phyloP scores from a whole-genome alignment of 192 early-diverging fungal genomes.

The Umbelopsis sp. region DNA sequence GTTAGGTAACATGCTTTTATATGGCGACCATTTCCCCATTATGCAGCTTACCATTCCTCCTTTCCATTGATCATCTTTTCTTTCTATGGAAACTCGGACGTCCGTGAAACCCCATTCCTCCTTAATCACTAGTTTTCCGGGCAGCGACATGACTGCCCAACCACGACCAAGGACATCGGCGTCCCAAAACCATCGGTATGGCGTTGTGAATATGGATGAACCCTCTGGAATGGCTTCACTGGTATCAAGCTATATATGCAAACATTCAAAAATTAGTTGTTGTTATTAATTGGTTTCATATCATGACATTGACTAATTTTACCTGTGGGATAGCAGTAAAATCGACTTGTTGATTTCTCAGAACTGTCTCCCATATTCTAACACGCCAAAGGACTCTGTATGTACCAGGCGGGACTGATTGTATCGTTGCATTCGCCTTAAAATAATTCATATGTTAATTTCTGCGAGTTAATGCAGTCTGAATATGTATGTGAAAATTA shows the following conservation, averaged over 20 bases:
- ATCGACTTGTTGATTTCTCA: slow-evolving; percentile 15
- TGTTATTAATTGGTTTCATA: no score
- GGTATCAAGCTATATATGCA: background rate
- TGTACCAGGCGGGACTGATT: background rate
- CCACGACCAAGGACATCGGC: slow-evolving; percentile 3
- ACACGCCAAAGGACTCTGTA: slow-evolving; percentile 8
- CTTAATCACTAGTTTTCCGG: background rate
- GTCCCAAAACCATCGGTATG: slow-evolving; percentile 2
- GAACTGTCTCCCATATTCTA: background rate
- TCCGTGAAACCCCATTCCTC: slow-evolving; percentile 7
- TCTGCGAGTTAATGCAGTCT: background rate
- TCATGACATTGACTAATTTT: no score
- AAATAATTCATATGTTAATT: background rate
- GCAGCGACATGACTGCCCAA: slow-evolving; percentile 15
- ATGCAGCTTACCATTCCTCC: slow-evolving; percentile 9
- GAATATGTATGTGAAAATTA: background rate
- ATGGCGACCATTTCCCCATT: no score
- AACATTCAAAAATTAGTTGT: no score
- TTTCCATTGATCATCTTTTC: slow-evolving; percentile 21
- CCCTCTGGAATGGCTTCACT: background rate
- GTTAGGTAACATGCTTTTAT: background rate
- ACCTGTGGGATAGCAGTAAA: slow-evolving; percentile 10
- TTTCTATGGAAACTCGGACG: background rate
- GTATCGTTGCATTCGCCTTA: background rate
- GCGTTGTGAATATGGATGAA: slow-evolving; percentile 9